Percentiles rank a stretch among this genome's conserved stretches.
These are phyloP conservation scores for Trifolium dubium DNA, from an alignment of 306 rosid species.

Conservation along the genomic window DNA sequence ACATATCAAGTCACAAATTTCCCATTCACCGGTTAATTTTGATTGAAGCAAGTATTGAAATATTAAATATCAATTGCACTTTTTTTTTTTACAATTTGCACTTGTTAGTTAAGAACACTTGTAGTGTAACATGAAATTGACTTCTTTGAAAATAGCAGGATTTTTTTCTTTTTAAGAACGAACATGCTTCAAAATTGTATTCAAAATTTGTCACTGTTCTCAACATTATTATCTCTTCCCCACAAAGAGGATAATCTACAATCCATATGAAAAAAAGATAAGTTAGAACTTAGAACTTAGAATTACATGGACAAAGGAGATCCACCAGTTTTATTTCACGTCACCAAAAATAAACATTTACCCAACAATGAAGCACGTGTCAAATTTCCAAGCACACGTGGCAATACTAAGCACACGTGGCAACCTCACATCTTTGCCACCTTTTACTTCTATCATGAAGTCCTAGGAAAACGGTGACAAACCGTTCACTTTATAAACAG, in stretches of 20 bases:
- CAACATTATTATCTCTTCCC: neutral
- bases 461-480: neutral
- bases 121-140: no score
- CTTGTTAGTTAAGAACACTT: no score
- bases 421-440: slow-evolving; percentile 26
- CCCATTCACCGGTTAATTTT: no score
- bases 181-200: no score
- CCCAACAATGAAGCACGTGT: slow-evolving; percentile 18
- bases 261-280: neutral
- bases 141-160: no score
- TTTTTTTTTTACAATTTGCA: no score
- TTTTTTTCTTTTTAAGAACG: no score
- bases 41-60: no score
- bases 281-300: neutral
- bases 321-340: neutral
- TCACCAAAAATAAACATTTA: neutral
- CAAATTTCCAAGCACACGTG: slow-evolving; percentile 27
- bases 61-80: no score
- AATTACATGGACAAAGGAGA: neutral
- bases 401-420: slow-evolving; percentile 3
- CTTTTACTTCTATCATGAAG: slow-evolving; percentile 2
- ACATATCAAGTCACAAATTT: no score
- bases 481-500: slow-evolving; percentile 22
- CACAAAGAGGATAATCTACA: neutral
- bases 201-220: neutral